Percentiles rank a stretch among this genome's conserved stretches.
Evolutionary conservation across 2,329 filamentous ascomycete species (phyloP).

Genomic region (Arachnomyces sp.): DNA sequence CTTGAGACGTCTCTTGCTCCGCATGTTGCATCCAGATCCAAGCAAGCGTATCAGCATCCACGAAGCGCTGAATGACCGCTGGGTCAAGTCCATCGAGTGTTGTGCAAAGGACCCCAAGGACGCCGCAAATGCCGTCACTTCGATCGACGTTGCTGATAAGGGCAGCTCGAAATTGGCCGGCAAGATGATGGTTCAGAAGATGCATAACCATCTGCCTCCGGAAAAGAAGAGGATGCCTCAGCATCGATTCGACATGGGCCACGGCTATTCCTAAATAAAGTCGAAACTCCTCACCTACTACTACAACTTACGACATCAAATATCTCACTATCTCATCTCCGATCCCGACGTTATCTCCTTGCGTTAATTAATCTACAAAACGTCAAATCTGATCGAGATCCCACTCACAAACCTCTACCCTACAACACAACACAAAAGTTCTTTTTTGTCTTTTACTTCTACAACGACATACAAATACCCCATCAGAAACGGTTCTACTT

Average conservation of each 20-base stretch:
- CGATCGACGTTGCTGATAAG: constrained; percentile 32
- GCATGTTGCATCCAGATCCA: constrained; percentile 78
- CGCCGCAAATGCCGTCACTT: constrained; percentile 53
- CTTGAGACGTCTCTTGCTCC: constrained; percentile 63
- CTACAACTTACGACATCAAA: too few relatives aligned
- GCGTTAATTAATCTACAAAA: too few relatives aligned
- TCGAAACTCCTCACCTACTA: too few relatives aligned
- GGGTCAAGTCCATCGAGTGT: constrained; percentile 68
- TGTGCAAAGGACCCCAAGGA: constrained; percentile 65
- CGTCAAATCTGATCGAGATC: too few relatives aligned
- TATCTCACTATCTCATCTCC: too few relatives aligned
- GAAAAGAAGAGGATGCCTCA: constrained; percentile 20
- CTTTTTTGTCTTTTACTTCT: too few relatives aligned
- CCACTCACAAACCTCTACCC: too few relatives aligned
- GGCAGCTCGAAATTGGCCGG: constrained; percentile 16
- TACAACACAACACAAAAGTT: too few relatives aligned
- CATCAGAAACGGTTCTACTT: too few relatives aligned
- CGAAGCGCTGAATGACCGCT: constrained; percentile 63
- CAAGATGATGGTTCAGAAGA: constrained; percentile 22
- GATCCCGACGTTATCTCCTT: too few relatives aligned
- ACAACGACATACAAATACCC: too few relatives aligned
- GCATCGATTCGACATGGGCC: constrained; percentile 22
- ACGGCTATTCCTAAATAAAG: constrained; percentile 24
- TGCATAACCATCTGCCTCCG: constrained; percentile 27
- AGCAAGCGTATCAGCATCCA: constrained; percentile 60